Percentiles rank a stretch among this genome's conserved stretches.
Evolutionary conservation across 495 filamentous ascomycete genomes (phyloP).

Genomic region (Penicillium verhagenii): DNA sequence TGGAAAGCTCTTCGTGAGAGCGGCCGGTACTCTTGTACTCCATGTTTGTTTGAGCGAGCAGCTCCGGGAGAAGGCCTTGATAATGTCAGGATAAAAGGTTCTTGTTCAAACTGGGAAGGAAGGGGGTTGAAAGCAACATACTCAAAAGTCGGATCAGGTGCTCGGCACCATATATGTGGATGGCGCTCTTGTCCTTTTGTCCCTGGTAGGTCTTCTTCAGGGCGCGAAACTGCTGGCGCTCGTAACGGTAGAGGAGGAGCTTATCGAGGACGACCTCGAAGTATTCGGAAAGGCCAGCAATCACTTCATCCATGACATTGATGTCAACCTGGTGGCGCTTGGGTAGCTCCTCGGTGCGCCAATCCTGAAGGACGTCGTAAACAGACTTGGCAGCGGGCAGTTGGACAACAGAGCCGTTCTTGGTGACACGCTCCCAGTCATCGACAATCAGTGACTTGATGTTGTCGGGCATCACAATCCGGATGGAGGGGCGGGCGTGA

Average conservation of each 20-base stretch:
- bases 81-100: conserved; percentile 13
- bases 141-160: conserved; percentile 86
- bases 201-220: conserved; percentile 62
- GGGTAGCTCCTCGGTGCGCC: conserved; percentile 64
- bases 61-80: conserved; percentile 83
- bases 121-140: conserved; percentile 41
- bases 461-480: conserved; percentile 75
- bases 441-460: conserved; percentile 90
- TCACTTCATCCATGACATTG: conserved; percentile 85
- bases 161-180: conserved; percentile 90
- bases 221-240: conserved; percentile 79
- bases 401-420: conserved; percentile 81
- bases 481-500: conserved; percentile 73
- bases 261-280: conserved; percentile 84
- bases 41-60: conserved; percentile 97
- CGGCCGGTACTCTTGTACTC: conserved; percentile 83
- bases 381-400: conserved; percentile 71
- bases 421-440: conserved; percentile 98
- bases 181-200: conserved; percentile 56
- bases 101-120: not conserved
- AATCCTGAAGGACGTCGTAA: conserved; percentile 70
- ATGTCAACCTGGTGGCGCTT: conserved; percentile 67
- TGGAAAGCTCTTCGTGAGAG: conserved; percentile 80
- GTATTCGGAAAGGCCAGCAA: conserved; percentile 82
- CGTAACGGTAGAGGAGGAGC: conserved; percentile 88